Evolutionary conservation across 768 basidiomycete species (phyloP).

Genomic region (Coprinopsis cinerea): DNA sequence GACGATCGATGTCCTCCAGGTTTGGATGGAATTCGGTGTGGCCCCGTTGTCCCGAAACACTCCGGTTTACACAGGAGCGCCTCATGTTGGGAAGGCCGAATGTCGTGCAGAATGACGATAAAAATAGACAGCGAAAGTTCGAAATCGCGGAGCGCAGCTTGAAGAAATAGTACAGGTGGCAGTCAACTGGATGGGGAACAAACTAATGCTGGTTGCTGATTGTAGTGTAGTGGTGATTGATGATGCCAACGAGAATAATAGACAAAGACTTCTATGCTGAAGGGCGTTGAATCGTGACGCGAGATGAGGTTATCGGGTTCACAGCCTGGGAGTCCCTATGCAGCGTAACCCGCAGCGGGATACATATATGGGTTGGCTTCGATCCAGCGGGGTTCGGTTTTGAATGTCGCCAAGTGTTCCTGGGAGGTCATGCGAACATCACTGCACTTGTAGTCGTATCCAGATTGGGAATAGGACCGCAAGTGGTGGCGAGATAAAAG

Average conservation of each 20-base stretch:
- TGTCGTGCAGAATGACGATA: conserved; percentile 4
- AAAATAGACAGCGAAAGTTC: conserved; percentile 16
- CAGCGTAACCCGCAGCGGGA: conserved; percentile 35
- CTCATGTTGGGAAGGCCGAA: neutral
- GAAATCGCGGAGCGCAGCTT: conserved; percentile 5
- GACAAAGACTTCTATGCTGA: conserved; percentile 26
- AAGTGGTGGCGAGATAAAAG: conserved; percentile 41
- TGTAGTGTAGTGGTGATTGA: conserved; percentile 21
- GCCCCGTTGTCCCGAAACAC: conserved; percentile 3
- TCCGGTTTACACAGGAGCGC: neutral
- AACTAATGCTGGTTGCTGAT: conserved; percentile 25
- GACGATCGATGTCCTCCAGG: conserved; percentile 3
- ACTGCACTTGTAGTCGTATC: conserved; percentile 46
- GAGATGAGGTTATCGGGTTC: conserved; percentile 15
- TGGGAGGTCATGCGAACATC: conserved; percentile 39
- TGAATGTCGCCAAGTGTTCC: conserved; percentile 32
- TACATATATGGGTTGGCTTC: conserved; percentile 31
- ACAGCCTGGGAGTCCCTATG: conserved; percentile 23
- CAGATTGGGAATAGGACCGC: conserved; percentile 56
- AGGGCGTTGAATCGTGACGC: conserved; percentile 11
- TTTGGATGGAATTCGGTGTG: conserved; percentile 1
- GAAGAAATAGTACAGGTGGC: conserved; percentile 8
- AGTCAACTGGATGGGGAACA: conserved; percentile 14
- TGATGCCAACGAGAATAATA: conserved; percentile 17
- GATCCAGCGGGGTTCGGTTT: conserved; percentile 39